phyloP scores from a whole-genome alignment of 1,284 basidiomycete genomes.

The Papiliotrema laurentii region DNA sequence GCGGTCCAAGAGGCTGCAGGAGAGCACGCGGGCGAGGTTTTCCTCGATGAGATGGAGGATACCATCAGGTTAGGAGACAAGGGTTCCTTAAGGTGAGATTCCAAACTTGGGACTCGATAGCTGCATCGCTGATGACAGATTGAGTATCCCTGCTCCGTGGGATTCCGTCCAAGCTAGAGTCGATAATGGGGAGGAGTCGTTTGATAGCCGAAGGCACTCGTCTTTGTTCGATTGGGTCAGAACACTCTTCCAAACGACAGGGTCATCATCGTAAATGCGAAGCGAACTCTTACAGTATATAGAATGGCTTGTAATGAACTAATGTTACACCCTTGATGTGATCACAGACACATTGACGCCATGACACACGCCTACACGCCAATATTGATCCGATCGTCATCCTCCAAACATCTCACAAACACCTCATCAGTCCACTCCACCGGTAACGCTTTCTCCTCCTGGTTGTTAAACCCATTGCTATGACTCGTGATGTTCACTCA shows the following conservation, averaged over 20 bases:
- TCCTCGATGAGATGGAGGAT: conserved; percentile 31
- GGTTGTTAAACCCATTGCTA: background rate
- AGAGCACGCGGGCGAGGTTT: conserved; percentile 8
- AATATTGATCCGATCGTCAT: background rate
- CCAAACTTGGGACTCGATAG: background rate
- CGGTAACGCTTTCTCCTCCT: conserved; percentile 32
- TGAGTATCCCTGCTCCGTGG: conserved; percentile 8
- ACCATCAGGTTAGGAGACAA: conserved; percentile 12
- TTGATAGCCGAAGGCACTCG: background rate
- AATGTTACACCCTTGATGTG: no score
- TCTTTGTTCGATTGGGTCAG: background rate
- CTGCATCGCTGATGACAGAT: background rate
- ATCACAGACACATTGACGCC: no score
- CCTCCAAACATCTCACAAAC: conserved; percentile 26
- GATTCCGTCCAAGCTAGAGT: conserved; percentile 2
- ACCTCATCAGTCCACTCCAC: conserved; percentile 41
- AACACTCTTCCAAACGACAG: background rate
- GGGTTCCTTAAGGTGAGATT: conserved; percentile 19
- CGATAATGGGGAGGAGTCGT: background rate
- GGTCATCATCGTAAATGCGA: no score
- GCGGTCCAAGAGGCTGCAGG: conserved; percentile 3
- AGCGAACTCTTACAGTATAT: no score
- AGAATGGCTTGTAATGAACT: no score
- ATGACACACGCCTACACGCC: background rate
- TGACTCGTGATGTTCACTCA: conserved; percentile 11